Evolutionary conservation across 768 basidiomycete species (phyloP), one percentile per base, ranked within the genome.

Genomic region (Floccularia luteovirens): DNA sequence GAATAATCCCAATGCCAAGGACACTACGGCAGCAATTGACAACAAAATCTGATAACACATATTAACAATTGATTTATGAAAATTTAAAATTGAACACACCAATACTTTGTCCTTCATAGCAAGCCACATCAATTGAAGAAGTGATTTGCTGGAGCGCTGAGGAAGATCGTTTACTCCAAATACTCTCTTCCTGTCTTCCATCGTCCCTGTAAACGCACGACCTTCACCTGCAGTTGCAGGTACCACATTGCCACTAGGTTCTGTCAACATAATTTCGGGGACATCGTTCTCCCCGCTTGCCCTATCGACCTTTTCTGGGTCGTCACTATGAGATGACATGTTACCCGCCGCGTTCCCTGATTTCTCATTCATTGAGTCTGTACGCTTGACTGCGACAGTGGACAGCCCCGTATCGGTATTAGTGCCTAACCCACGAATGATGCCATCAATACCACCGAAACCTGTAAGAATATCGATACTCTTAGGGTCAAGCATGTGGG

Each of bases 1-100:
- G 61, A 96, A 96, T 21, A 99, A 64, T 14, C 96, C 96, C 11
- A 98, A 77, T 10, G 91, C 92, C 32, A 99, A 70, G 12, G 96
- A 96, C 28, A 99, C 74, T 27, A 89, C 77, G 2, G 96, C 96
- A 34, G 94, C 90, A 53, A 98, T 77, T 13, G 88, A 90, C 27
- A 98, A 74, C 36, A 99, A 57, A 44, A 98, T 75, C 89, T 93
- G 54, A 5, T 31, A 21, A 22, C 11, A 34, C 46, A 41, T 7
- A 36, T 32, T 21, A 40, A 24, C 37, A 38, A 31, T 24, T 21
- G 21, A 38, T 10, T 19, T 16, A 27, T 23, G 22, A 31, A 31
- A 22, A 36, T 24, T 24, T 32, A 48, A 42, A 13, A 47, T 25
- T 24, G 24, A 10, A 72, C 79, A 53, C 50, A 89, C 85, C 59